Evolutionary conservation across 2,329 filamentous ascomycete genomes (phyloP).

Genomic region (Rutstroemia sp.): DNA sequence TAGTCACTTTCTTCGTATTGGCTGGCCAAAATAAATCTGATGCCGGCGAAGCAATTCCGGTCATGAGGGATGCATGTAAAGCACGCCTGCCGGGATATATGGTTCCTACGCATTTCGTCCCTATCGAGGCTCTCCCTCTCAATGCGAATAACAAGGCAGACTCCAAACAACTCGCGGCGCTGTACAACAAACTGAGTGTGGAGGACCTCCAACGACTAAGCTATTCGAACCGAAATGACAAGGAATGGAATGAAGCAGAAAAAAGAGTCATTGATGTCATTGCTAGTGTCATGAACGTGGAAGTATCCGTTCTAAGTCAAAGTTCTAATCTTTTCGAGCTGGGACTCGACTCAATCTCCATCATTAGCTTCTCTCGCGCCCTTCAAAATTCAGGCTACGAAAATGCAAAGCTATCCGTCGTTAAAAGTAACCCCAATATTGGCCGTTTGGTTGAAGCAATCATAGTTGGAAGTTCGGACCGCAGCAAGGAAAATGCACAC

Average conservation of each 20-base stretch:
- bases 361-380: constrained; percentile 58
- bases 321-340: constrained; percentile 72
- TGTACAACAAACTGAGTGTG: constrained; percentile 55
- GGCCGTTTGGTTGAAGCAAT: constrained; percentile 36
- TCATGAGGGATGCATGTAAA: constrained; percentile 56
- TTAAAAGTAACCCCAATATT: constrained; percentile 57
- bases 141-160: constrained; percentile 90
- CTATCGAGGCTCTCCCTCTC: constrained; percentile 64
- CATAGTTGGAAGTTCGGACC: neutral
- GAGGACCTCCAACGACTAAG: constrained; percentile 55
- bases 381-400: constrained; percentile 57
- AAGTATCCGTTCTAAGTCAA: constrained; percentile 38
- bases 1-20: constrained; percentile 67
- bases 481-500: constrained; percentile 16
- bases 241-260: constrained; percentile 34
- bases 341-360: constrained; percentile 82
- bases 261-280: constrained; percentile 46
- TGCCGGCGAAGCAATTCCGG: constrained; percentile 34
- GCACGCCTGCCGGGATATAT: constrained; percentile 73
- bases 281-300: constrained; percentile 30
- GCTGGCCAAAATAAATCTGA: constrained; percentile 20
- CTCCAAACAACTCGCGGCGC: constrained; percentile 54
- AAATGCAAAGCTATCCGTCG: constrained; percentile 52
- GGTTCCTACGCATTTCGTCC: constrained; percentile 79
- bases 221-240: constrained; percentile 25